Base-by-base conservation (phyloP, 306 rosid genomes). In the Boehmeria nivea region DNA sequence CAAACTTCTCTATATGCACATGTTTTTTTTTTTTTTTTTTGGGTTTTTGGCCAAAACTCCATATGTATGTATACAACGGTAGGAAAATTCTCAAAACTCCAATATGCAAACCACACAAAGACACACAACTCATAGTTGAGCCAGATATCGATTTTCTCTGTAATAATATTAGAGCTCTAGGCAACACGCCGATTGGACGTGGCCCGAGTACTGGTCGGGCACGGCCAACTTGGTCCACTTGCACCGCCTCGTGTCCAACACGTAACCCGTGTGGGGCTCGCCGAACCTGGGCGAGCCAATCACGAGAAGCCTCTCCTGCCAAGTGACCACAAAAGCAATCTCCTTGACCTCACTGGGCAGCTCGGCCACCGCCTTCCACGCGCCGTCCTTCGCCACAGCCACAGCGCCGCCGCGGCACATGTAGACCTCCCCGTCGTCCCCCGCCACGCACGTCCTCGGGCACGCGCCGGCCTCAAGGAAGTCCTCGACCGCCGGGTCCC, bases 161-260 rank as follows among this genome's bases (percentile, higher is more conserved):
- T n/a, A n/a, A 6, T 25, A 18, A 47, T 6, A 24, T 52, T 31
- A 54, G 6, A 56, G 47, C 63, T 82, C 81, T 22, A 84, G 25
- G 50, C 71, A 33, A 14, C 86, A 84, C 37, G 87, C 84, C 3
- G 82, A 78, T 19, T 88, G 96, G 37, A 80, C 90, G 49, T 84
- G 84, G 0, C 84, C 85, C 1, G 58, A 73, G 34, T 43, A 80
- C 13, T 54, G 49, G 1, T 47, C 44, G 8, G 83, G 82, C 17
- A 31, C 63, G 8, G 60, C 82, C 8, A 78, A 8, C 20, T 57
- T 84, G 17, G 55, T 75, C 90, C 86, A 69, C 1, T 36, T 56
- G 19, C 3, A 8, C 20, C 12, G 18, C n/a, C 59, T 21, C 12
- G 38, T 46, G 36, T 43, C 21, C n/a, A 74, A 50, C 6, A 38